Percentiles rank a stretch among this genome's conserved stretches.
Evolutionary conservation across 75 land plant species (phyloP).

Genomic region (Pinus taeda): DNA sequence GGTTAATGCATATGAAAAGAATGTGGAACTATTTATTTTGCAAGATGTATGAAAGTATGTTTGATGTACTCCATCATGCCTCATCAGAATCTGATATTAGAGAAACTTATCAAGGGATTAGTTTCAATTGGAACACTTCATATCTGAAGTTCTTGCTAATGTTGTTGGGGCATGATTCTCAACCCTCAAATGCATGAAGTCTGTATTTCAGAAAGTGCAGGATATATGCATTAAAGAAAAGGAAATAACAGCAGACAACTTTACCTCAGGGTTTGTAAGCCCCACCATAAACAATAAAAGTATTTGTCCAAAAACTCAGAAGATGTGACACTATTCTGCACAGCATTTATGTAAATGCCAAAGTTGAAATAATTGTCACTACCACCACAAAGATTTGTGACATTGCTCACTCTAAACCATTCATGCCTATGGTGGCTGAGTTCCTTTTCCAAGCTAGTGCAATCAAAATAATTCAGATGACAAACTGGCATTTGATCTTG

Average conservation of each 20-base stretch:
- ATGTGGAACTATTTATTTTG: too few relatives aligned
- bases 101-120: background rate
- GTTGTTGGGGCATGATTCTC: background rate
- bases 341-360: conserved; percentile 75
- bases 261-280: conserved; percentile 85
- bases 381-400: conserved; percentile 41
- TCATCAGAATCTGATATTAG: background rate
- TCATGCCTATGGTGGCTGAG: conserved; percentile 11
- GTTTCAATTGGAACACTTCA: background rate
- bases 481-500: conserved; percentile 30
- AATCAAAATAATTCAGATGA: conserved; percentile 52
- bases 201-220: background rate
- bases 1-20: background rate
- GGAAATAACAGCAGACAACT: background rate
- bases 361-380: conserved; percentile 35
- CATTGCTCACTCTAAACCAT: conserved; percentile 50
- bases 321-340: conserved; percentile 34
- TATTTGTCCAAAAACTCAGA: conserved; percentile 60
- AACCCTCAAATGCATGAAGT: background rate
- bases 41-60: background rate
- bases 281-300: conserved; percentile 96
- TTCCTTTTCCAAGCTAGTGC: conserved; percentile 20
- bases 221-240: conserved; percentile 1
- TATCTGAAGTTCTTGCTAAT: background rate
- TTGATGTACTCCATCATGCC: background rate